A percentile compares a stretch with the other conserved stretches of the same genome.
Conservation (phyloP, 768 basidiomycete genomes). For the Suillus sp. region DNA sequence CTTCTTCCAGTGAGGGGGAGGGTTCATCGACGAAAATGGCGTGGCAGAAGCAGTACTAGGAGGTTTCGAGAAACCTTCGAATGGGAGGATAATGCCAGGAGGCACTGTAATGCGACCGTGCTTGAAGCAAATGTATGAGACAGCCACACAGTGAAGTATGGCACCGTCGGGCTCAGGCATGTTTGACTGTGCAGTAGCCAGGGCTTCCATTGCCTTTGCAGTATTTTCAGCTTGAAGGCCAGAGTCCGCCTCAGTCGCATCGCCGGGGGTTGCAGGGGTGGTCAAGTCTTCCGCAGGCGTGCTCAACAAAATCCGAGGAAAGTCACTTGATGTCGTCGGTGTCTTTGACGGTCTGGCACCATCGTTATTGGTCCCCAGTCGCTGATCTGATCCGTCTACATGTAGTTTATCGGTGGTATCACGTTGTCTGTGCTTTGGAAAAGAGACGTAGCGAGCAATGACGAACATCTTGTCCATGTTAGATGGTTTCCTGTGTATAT, state of each 20-base stretch:
- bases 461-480: slow-evolving; percentile 53
- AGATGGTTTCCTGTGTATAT: slow-evolving; percentile 4
- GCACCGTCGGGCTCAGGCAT: slow-evolving; percentile 49
- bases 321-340: slow-evolving; percentile 18
- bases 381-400: not conserved
- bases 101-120: slow-evolving; percentile 72
- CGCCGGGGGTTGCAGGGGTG: slow-evolving; percentile 26
- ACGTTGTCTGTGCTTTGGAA: slow-evolving; percentile 32
- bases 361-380: slow-evolving; percentile 5
- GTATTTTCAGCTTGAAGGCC: slow-evolving; percentile 19
- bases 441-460: slow-evolving; percentile 64
- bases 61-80: slow-evolving; percentile 53
- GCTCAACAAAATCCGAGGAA: slow-evolving; percentile 35
- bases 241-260: slow-evolving; percentile 10
- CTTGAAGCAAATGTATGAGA: slow-evolving; percentile 72
- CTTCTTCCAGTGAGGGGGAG: slow-evolving; percentile 31
- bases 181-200: slow-evolving; percentile 14
- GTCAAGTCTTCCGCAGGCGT: slow-evolving; percentile 38
- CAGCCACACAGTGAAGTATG: slow-evolving; percentile 59
- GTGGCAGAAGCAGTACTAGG: slow-evolving; percentile 7
- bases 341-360: slow-evolving; percentile 18
- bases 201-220: slow-evolving; percentile 12
- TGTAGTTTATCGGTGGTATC: not conserved
- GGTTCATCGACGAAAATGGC: slow-evolving; percentile 35
- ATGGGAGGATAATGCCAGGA: slow-evolving; percentile 60